phyloP scores from a whole-genome alignment of 2,329 filamentous ascomycete genomes.

The Leptoxyphium fumago region DNA sequence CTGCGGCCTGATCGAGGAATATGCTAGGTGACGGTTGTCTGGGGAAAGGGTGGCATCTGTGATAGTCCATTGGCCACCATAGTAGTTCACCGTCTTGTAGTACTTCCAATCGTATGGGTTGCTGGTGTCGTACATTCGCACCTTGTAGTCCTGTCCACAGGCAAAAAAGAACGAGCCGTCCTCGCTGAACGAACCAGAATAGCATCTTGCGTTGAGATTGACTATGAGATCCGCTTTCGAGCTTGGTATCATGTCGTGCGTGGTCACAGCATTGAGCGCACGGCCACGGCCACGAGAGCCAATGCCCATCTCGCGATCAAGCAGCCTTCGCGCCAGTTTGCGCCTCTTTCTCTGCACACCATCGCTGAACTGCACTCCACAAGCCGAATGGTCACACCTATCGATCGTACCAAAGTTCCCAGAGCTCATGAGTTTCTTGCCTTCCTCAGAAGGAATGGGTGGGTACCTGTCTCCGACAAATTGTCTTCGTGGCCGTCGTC shows the following conservation, averaged over 20 bases:
- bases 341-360: constrained; percentile 40
- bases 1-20: constrained; percentile 71
- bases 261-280: constrained; percentile 49
- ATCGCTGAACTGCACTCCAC: constrained; percentile 19
- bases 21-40: constrained; percentile 83
- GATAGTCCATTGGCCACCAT: constrained; percentile 85
- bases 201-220: constrained; percentile 72
- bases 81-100: constrained; percentile 89
- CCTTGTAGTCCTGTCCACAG: constrained; percentile 80
- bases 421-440: constrained; percentile 63
- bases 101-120: constrained; percentile 93
- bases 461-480: constrained; percentile 46
- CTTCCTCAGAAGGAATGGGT: constrained; percentile 69
- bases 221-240: constrained; percentile 73
- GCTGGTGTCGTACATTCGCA: constrained; percentile 94
- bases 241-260: constrained; percentile 59
- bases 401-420: constrained; percentile 65
- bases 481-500: constrained; percentile 33
- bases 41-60: constrained; percentile 85
- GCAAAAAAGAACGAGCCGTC: constrained; percentile 97
- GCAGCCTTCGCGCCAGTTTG: constrained; percentile 50
- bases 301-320: constrained; percentile 71
- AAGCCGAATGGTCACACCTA: constrained; percentile 32
- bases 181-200: constrained; percentile 91
- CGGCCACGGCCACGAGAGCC: constrained; percentile 43